Base-by-base conservation (phyloP, 169 alveolate species). In the Theileria parva region DNA sequence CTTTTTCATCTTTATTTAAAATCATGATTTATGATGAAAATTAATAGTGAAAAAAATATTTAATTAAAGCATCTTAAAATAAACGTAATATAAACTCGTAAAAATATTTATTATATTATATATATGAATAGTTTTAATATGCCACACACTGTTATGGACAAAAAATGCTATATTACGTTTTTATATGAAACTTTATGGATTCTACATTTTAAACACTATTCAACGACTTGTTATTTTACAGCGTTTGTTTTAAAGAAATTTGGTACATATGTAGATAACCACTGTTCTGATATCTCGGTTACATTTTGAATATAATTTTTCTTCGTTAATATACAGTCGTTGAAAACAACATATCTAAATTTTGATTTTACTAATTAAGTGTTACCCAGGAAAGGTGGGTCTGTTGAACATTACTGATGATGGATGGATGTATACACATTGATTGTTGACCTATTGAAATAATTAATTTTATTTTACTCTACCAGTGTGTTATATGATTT, bases 291-390 rank as follows among this genome's bases (percentile, higher is more conserved):
- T 28, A 81, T 67, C 50, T 81, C 88, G 9, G 85, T 70, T 7
- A 68, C 78, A 67, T 81, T 81, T 23, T 81, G 88, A 4, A 81
- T 81, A 37, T 81, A 81, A 19, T 37, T 67, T 65, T 76, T 81
- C 59, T 71, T 50, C 0, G 88, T 81, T 34, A 64, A 51, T 53
- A 80, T 69, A 57, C 88, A 81, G 55, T 81, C 88, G 85, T 81
- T 77, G 48, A 57, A 81, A 7, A 81, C 77, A 19, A 81, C 80
- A 37, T 70, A 48, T 4, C 81, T 77, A 34, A 37, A 15, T 61
- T 69, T n/a, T 17, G 19, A 19, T 28, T 50, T 6, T 15, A n/a
- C 23, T 17, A 69, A 5, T 7, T 69, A 27, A 32, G 7, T 34
- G 23, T 34, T 69, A 69, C 77, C 66, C 28, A 21, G 88, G 85